Conservation (phyloP, 2,329 filamentous ascomycete species). For the Clonostachys rhizophaga region DNA sequence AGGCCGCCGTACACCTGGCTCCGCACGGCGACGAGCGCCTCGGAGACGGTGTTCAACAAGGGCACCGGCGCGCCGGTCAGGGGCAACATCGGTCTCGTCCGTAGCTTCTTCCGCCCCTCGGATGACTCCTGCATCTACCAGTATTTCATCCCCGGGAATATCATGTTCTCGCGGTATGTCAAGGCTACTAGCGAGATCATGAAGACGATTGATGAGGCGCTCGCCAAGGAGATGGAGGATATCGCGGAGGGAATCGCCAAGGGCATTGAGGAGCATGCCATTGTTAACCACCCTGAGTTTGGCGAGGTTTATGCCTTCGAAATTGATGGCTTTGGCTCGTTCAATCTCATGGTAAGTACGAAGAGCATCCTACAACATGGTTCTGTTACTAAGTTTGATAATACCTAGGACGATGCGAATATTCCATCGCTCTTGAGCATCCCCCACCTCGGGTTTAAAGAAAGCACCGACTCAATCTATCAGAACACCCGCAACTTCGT, state of each 20-base stretch:
- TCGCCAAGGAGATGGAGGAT: constrained; percentile 52
- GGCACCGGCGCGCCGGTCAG: constrained; percentile 79
- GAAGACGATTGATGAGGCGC: constrained; percentile 36
- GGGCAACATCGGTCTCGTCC: constrained; percentile 73
- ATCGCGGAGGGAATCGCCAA: constrained; percentile 53
- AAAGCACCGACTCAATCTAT: constrained; percentile 60
- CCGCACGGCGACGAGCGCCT: constrained; percentile 65
- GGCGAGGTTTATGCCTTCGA: constrained; percentile 66
- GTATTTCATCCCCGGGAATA: constrained; percentile 86
- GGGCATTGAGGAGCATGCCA: constrained; percentile 66
- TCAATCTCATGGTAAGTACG: constrained; percentile 46
- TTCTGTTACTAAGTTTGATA: background rate
- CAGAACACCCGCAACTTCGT: constrained; percentile 75
- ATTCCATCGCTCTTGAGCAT: constrained; percentile 58
- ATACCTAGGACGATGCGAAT: constrained; percentile 53
- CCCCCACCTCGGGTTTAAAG: constrained; percentile 51
- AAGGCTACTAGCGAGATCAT: constrained; percentile 40
- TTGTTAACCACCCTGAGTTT: constrained; percentile 55
- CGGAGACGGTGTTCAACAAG: constrained; percentile 74
- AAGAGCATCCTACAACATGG: background rate
- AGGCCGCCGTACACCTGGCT: constrained; percentile 69
- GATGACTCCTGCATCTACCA: constrained; percentile 85
- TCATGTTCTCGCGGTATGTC: constrained; percentile 70
- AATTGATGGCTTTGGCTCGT: constrained; percentile 62
- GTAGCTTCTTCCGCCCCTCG: constrained; percentile 84